Percentiles rank a stretch among this genome's conserved stretches.
Evolutionary conservation across 2,329 filamentous ascomycete species (phyloP).

Genomic region (Exserohilum turcica): DNA sequence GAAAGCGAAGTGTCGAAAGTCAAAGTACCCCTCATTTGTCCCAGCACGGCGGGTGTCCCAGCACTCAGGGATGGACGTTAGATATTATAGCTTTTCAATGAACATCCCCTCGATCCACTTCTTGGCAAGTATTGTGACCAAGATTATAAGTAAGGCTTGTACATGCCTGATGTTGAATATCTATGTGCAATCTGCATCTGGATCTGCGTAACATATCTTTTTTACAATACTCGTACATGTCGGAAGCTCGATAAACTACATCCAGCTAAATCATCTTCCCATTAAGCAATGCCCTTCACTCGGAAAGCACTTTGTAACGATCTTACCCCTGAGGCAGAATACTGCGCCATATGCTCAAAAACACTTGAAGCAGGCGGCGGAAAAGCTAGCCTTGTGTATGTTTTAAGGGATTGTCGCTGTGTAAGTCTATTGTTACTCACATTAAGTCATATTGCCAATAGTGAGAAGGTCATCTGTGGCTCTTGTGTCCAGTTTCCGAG

Average conservation of each 20-base stretch:
- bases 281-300: not conserved
- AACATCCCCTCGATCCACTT: not conserved
- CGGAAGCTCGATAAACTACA: not conserved
- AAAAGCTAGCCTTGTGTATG: not conserved
- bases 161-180: not conserved
- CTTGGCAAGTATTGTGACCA: not conserved
- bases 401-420: conserved; percentile 5
- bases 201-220: not conserved
- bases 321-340: not conserved
- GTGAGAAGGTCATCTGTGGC: conserved; percentile 3
- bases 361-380: not conserved
- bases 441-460: not conserved
- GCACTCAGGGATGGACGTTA: conserved; percentile 3
- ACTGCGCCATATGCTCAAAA: not conserved
- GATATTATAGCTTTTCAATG: too few species aligned
- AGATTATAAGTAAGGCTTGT: not conserved
- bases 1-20: not conserved
- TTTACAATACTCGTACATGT: not conserved
- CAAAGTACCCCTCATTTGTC: conserved; percentile 7
- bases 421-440: not conserved
- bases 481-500: not conserved
- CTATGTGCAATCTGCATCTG: not conserved
- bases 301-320: not conserved
- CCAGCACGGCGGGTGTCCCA: conserved; percentile 6
- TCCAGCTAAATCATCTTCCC: not conserved